A percentile compares a stretch with the other conserved stretches of the same genome.
Evolutionary conservation across 257 asterid species (phyloP).

Genomic region (Solanum clarkiae): DNA sequence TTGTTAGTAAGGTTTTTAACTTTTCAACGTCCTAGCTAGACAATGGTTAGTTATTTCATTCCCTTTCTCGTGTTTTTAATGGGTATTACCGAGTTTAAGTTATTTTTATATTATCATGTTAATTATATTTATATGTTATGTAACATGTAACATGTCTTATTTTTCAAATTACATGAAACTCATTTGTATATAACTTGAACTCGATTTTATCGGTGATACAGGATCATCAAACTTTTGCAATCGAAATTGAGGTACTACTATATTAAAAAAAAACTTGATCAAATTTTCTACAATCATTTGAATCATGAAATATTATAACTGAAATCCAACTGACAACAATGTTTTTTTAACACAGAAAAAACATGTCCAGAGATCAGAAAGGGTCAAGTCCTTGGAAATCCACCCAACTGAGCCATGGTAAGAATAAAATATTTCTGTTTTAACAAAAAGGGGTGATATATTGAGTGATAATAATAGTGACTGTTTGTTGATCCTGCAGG

Average conservation of each 20-base stretch:
- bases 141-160: not conserved
- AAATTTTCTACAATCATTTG: not conserved
- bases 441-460: not conserved
- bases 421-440: not conserved
- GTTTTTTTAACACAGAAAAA: slow-evolving; percentile 12
- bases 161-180: not conserved
- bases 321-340: not conserved
- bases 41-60: not conserved
- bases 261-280: not conserved
- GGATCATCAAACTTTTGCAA: not conserved
- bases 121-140: not conserved
- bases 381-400: slow-evolving; percentile 32
- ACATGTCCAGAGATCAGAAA: slow-evolving; percentile 29
- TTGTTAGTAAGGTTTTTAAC: not conserved
- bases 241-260: not conserved
- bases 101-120: not conserved
- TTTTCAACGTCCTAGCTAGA: not conserved
- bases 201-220: no score
- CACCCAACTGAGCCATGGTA: slow-evolving; percentile 41
- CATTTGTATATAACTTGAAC: not conserved
- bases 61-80: not conserved
- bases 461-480: not conserved
- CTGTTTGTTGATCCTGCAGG: slow-evolving; percentile 21
- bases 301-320: not conserved
- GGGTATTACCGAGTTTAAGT: not conserved